Evolutionary conservation across 2,329 filamentous ascomycete genomes (phyloP).

Genomic region (Pseudomassariella vexata): DNA sequence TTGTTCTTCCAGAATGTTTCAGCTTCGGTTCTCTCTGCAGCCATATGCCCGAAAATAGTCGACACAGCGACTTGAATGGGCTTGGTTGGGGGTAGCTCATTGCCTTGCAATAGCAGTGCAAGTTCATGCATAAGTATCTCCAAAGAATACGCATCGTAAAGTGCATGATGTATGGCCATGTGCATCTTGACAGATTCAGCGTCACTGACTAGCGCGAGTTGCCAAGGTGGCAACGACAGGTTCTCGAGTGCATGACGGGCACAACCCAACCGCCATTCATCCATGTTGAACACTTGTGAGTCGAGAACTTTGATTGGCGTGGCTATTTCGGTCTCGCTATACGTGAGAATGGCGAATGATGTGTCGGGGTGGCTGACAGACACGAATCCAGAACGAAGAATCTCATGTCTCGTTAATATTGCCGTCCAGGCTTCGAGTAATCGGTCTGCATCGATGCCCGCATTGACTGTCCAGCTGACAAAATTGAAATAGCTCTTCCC

Average conservation of each 20-base stretch:
- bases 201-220: slow-evolving; percentile 40
- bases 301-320: slow-evolving; percentile 13
- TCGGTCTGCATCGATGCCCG: slow-evolving; percentile 26
- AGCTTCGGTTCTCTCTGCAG: slow-evolving; percentile 12
- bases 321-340: slow-evolving; percentile 21
- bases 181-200: slow-evolving; percentile 26
- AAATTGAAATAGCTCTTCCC: slow-evolving; percentile 73
- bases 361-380: slow-evolving; percentile 51
- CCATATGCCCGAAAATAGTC: not conserved
- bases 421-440: slow-evolving; percentile 55
- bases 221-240: slow-evolving; percentile 59
- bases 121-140: slow-evolving; percentile 59
- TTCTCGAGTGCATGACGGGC: slow-evolving; percentile 28
- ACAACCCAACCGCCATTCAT: slow-evolving; percentile 30
- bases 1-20: slow-evolving; percentile 59
- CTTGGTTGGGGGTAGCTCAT: not conserved
- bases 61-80: not conserved
- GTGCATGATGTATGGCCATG: slow-evolving; percentile 64
- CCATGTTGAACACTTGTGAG: slow-evolving; percentile 20
- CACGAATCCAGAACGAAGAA: slow-evolving; percentile 72
- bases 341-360: slow-evolving; percentile 72
- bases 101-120: not conserved
- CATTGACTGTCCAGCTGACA: slow-evolving; percentile 47
- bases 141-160: slow-evolving; percentile 80
- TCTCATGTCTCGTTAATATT: slow-evolving; percentile 53